Percentiles rank a stretch among this genome's conserved stretches.
These are phyloP conservation scores for Lecanicillium sp. DNA, from an alignment of 2,329 filamentous ascomycete genomes.

Conservation along the genomic window DNA sequence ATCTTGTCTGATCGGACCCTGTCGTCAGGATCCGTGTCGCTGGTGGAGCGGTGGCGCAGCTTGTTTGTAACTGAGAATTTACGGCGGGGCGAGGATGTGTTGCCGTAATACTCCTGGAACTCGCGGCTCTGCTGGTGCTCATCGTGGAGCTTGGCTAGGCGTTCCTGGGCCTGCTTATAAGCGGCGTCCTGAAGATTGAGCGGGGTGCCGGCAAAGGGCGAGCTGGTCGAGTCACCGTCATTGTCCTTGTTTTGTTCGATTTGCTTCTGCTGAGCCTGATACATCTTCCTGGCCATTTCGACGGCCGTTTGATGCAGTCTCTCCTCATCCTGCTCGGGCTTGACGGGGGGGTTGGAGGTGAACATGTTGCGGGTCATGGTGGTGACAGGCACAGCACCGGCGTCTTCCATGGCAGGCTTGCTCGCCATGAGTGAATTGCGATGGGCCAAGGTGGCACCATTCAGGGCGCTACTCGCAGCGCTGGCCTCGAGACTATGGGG, in stretches of 20 bases:
- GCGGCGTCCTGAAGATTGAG: conserved; percentile 76
- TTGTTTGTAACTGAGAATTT: conserved; percentile 46
- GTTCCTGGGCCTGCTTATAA: conserved; percentile 76
- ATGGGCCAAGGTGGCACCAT: conserved; percentile 63
- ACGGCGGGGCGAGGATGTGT: conserved; percentile 25
- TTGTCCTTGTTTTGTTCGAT: conserved; percentile 40
- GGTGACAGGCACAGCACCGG: conserved; percentile 58
- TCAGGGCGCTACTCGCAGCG: conserved; percentile 60
- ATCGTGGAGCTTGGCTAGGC: conserved; percentile 70
- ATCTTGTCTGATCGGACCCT: conserved; percentile 64
- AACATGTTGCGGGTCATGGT: conserved; percentile 69
- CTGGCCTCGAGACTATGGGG: conserved; percentile 49
- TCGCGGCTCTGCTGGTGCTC: conserved; percentile 55
- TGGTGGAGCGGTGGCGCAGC: conserved; percentile 55
- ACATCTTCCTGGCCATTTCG: conserved; percentile 87
- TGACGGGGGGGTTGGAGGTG: conserved; percentile 64
- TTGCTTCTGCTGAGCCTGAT: conserved; percentile 57
- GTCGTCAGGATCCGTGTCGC: conserved; percentile 58
- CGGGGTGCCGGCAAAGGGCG: conserved; percentile 41
- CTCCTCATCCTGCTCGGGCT: conserved; percentile 67
- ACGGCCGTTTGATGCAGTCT: conserved; percentile 74
- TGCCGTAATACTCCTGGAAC: conserved; percentile 72
- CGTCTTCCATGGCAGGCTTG: conserved; percentile 43
- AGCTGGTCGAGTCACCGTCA: conserved; percentile 22
- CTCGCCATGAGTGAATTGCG: conserved; percentile 34